Evolutionary conservation across 2,329 filamentous ascomycete species (phyloP).

Genomic region (Phialophora macrospora): DNA sequence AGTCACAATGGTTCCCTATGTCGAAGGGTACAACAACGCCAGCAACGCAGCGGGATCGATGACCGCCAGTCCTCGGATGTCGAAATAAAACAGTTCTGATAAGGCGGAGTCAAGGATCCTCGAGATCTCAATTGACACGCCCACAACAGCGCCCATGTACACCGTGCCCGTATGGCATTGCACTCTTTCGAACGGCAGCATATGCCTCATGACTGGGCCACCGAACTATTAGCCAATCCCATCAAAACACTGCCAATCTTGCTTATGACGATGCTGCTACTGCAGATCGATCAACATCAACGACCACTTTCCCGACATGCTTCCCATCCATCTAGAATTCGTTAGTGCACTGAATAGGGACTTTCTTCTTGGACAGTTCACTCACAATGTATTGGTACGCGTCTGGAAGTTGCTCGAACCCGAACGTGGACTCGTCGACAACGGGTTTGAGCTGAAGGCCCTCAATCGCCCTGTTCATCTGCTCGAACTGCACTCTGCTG

Average conservation of each 20-base stretch:
- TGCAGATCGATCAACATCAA: neutral
- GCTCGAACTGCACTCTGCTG: neutral
- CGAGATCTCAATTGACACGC: too few species aligned
- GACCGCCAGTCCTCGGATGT: too few species aligned
- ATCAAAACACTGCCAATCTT: neutral
- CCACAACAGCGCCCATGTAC: too few species aligned
- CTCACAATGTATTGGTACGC: slow-evolving; percentile 25
- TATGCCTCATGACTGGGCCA: too few species aligned
- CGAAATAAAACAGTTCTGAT: too few species aligned
- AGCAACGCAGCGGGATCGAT: too few species aligned
- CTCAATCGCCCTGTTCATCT: slow-evolving; percentile 1
- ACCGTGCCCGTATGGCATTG: too few species aligned
- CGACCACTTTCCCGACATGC: neutral
- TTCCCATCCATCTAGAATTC: neutral
- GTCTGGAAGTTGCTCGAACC: neutral
- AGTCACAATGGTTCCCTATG: too few species aligned
- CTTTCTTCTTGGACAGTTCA: neutral
- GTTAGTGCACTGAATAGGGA: neutral
- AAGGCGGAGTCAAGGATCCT: too few species aligned
- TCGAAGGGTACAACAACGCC: too few species aligned
- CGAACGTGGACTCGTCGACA: neutral
- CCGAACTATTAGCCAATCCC: too few species aligned
- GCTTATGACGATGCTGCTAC: neutral
- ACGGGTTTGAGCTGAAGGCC: neutral
- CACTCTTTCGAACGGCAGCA: too few species aligned